Evolutionary conservation across 148 eudicot genomes (phyloP).

Genomic region (Nepenthes mirabilis): DNA sequence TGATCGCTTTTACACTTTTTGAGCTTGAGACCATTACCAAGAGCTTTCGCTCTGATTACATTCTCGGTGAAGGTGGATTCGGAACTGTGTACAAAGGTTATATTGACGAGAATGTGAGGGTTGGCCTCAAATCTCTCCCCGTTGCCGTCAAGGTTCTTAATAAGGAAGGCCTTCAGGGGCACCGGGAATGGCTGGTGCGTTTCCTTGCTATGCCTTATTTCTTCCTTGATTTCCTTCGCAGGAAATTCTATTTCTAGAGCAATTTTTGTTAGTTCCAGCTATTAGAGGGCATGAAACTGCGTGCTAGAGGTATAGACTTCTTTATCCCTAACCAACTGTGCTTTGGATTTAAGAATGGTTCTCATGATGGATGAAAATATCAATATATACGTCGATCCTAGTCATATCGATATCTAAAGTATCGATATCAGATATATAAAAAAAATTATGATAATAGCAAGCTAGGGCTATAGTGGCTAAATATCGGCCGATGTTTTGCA

Average conservation of each 20-base stretch:
- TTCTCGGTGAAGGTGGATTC: slow-evolving; percentile 88
- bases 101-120: slow-evolving; percentile 86
- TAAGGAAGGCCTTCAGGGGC: slow-evolving; percentile 94
- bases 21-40: slow-evolving; percentile 93
- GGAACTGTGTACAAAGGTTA: slow-evolving; percentile 94
- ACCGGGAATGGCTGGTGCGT: slow-evolving; percentile 89
- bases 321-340: no score
- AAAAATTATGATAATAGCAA: no score
- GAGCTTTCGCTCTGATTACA: slow-evolving; percentile 88
- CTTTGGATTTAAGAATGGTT: no score
- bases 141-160: slow-evolving; percentile 95
- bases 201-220: neutral
- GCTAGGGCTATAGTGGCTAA: no score
- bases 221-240: neutral
- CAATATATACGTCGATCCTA: no score
- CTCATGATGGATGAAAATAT: no score
- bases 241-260: neutral
- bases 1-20: slow-evolving; percentile 70
- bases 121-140: slow-evolving; percentile 87
- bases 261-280: no score
- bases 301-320: no score
- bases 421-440: no score
- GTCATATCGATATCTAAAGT: no score
- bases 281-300: no score
- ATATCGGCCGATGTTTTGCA: no score